Base-by-base conservation (phyloP, 2,329 filamentous ascomycete genomes). In the Diaporthe sp. region DNA sequence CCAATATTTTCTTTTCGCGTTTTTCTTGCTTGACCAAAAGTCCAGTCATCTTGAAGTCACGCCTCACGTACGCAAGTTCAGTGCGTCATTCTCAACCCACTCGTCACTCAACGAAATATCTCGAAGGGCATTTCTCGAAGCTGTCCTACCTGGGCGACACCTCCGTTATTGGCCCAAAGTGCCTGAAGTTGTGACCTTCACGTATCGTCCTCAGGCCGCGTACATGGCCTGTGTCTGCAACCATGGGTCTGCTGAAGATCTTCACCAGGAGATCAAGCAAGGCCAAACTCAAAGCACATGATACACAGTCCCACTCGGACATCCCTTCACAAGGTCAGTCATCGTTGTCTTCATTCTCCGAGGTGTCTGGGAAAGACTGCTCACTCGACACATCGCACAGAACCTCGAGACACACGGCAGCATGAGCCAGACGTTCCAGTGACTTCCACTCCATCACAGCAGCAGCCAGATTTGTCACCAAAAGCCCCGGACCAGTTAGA, bases 161-260 rank as follows among this genome's bases (percentile, higher is more conserved):
- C 12, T 34, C 28, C 15, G 2, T 12, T 19, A 34, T 28, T n/a
- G 25, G 7, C 31, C 37, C 25, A 25, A 19, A 65, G 37, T 37
- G 2, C 46, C 37, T 62, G 53, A 9, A 57, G 39, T 34, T 7
- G 25, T 65, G 37, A 31, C 57, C 12, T 34, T 37, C 9, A 22
- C 39, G 19, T 25, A 28, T 37, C 25, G 19, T 5, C 17, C 19
- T n/a, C 6, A 37, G 57, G 55, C 70, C 67, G 46, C 46, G 25
- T 65, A 34, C 39, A 75, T 73, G 73, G 59, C 69, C 53, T 51
- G 19, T 15, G 37, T 57, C 74, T 68, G 73, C 61, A 76, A 81
- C 75, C 59, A 85, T 85, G 84, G 83, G 84, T 67, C 78, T 84
- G 46, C 77, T 84, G 61, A 81, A 78, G 74, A 82, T 84, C 58